Evolutionary conservation across 805 yeast species (phyloP), one percentile per base, ranked within the genome.

Genomic region (Hanseniaspora nectarophila): DNA sequence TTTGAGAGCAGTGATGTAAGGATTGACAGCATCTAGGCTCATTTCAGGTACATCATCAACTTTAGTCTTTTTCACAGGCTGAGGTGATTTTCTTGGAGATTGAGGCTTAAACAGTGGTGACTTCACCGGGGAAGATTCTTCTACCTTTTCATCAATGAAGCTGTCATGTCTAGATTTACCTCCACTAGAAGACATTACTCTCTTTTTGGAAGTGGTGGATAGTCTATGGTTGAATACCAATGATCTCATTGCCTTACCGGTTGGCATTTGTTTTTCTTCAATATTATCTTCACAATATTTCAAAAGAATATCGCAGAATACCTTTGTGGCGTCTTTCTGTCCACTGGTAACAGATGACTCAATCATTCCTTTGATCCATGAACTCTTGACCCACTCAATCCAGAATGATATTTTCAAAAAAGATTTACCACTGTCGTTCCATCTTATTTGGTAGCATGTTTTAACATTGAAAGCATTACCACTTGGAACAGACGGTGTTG

Each of bases 401-500:
- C 78, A 77, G 63, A 76, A 85, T n/a, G 88, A 75, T n/a, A 84
- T 66, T 42, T 68, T 69, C 37, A 92, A 59, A 45, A 71, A 68
- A 4, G 95, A 82, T 23, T 69, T 63, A 60, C 82, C 85, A 28
- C 72, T 65, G 8, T 70, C 71, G 0, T 73, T 87, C 97, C 98
- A 92, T 2, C 82, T 73, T 52, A 87, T 67, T 43, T 80, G 70
- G 59, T 80, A 84, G 55, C 84, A 72, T 0, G 95, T 85, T 56
- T 78, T 73, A 1, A 88, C 88, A 31, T 75, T 72, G 64, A 92
- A 92, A 0, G 85, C 75, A 40, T 74, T 74, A 4, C 99, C 99
- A 60, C 89, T 83, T 0, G 99, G 98, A 15, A 92, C 97, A 61
- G 87, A 92, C 0, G 98, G 99, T 0, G 98, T 89, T 38, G 69